These are phyloP conservation scores for Hondaea fermentalgiana DNA, from an alignment of 108 stramenopile species.

Conservation along the genomic window DNA sequence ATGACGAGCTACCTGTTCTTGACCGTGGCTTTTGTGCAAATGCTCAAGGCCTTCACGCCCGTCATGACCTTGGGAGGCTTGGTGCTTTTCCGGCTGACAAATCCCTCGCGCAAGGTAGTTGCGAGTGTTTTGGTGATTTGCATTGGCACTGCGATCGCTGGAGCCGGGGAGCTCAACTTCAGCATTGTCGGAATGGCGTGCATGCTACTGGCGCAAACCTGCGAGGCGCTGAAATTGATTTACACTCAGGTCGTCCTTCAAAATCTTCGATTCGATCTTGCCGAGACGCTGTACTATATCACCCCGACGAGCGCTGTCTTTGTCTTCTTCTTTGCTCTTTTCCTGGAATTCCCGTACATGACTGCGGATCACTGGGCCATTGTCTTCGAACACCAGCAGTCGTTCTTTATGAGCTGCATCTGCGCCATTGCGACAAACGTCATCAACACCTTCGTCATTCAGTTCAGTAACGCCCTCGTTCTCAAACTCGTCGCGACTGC, in stretches of 20 bases:
- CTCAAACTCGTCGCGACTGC: not conserved
- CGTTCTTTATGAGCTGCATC: not conserved
- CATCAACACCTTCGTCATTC: constrained; percentile 11
- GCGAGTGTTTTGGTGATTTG: constrained; percentile 13
- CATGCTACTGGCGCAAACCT: not conserved
- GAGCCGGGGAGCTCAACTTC: not conserved
- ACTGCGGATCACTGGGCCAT: not conserved
- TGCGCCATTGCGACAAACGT: not conserved
- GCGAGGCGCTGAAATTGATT: constrained; percentile 12
- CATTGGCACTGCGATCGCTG: constrained; percentile 17
- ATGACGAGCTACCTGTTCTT: constrained; percentile 19
- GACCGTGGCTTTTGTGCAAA: constrained; percentile 28
- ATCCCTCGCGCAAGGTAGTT: not conserved
- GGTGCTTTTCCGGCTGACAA: not conserved
- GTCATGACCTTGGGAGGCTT: constrained; percentile 21
- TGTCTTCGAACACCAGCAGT: not conserved
- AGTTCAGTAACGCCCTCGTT: not conserved
- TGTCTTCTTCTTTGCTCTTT: not conserved
- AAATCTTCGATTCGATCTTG: not conserved
- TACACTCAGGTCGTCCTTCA: not conserved
- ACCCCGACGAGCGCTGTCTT: constrained; percentile 9
- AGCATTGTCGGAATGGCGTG: constrained; percentile 3
- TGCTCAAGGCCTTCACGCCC: constrained; percentile 33
- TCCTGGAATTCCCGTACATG: constrained; percentile 11
- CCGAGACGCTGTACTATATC: not conserved